Evolutionary conservation across 768 basidiomycete species (phyloP).

Genomic region (Boletellus ananiceps): DNA sequence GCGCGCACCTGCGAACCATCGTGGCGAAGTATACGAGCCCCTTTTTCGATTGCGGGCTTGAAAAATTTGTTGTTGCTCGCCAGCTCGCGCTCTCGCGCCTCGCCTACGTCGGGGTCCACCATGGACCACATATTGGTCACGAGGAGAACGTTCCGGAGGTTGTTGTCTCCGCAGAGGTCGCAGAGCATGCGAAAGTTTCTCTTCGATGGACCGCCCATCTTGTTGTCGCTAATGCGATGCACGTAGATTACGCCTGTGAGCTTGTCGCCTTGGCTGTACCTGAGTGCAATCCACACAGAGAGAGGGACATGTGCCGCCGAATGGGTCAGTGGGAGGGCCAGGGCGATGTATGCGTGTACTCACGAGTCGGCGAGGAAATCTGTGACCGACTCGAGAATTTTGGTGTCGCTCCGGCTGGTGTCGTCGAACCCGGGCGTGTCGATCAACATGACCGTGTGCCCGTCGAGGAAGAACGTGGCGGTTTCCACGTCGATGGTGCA

Average conservation of each 20-base stretch:
- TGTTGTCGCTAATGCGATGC: slow-evolving; percentile 47
- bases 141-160: slow-evolving; percentile 45
- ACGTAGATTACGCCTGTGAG: slow-evolving; percentile 46
- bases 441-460: slow-evolving; percentile 40
- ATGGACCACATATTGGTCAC: slow-evolving; percentile 53
- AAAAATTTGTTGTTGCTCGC: slow-evolving; percentile 41
- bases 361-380: slow-evolving; percentile 27
- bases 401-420: slow-evolving; percentile 42
- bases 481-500: slow-evolving; percentile 27
- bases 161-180: slow-evolving; percentile 45
- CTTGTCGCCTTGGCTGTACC: slow-evolving; percentile 24
- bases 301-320: too few relatives aligned
- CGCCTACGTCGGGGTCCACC: slow-evolving; percentile 32
- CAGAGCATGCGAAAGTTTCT: slow-evolving; percentile 48
- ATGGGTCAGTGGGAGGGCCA: too few relatives aligned
- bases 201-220: slow-evolving; percentile 48
- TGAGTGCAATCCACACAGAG: neutral
- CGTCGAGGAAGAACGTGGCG: slow-evolving; percentile 40
- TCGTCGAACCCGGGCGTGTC: slow-evolving; percentile 64
- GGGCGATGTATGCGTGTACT: slow-evolving; percentile 3
- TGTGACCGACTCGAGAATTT: slow-evolving; percentile 44
- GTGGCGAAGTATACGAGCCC: slow-evolving; percentile 43
- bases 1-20: slow-evolving; percentile 40
- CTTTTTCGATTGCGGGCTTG: slow-evolving; percentile 45
- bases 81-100: slow-evolving; percentile 44